These are phyloP conservation scores for Dalbergia oliveri DNA, from an alignment of 306 rosid genomes.

Conservation along the genomic window DNA sequence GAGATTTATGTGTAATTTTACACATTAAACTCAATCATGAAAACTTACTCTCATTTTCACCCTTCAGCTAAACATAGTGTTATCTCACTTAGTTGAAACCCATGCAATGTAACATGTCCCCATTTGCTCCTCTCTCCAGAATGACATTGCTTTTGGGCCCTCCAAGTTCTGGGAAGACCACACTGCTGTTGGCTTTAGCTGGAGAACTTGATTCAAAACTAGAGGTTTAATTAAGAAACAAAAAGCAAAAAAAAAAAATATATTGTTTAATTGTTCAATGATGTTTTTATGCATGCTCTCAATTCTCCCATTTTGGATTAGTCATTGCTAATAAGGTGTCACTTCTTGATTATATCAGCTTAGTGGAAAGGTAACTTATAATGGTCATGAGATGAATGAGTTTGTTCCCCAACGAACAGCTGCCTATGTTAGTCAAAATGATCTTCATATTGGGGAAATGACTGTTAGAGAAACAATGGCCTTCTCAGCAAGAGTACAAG, in stretches of 20 bases:
- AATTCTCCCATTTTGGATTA: not conserved
- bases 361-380: constrained; percentile 67
- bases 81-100: not conserved
- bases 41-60: too few relatives aligned
- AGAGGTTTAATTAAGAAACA: constrained; percentile 49
- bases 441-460: constrained; percentile 73
- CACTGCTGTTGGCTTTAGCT: constrained; percentile 71
- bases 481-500: constrained; percentile 83
- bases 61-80: too few relatives aligned
- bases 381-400: constrained; percentile 76
- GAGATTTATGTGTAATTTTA: too few relatives aligned
- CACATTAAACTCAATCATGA: too few relatives aligned
- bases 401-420: constrained; percentile 78
- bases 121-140: constrained; percentile 40
- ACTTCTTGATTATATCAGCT: constrained; percentile 45
- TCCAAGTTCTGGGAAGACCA: constrained; percentile 89
- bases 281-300: not conserved
- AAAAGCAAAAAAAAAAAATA: not conserved
- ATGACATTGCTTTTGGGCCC: constrained; percentile 90
- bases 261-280: not conserved
- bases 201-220: constrained; percentile 71
- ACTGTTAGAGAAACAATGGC: constrained; percentile 81
- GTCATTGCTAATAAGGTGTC: not conserved
- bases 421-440: constrained; percentile 78
- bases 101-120: not conserved